Evolutionary conservation across 768 basidiomycete genomes (phyloP), one percentile per base, ranked within the genome.

Genomic region (Sutorius australiensis): DNA sequence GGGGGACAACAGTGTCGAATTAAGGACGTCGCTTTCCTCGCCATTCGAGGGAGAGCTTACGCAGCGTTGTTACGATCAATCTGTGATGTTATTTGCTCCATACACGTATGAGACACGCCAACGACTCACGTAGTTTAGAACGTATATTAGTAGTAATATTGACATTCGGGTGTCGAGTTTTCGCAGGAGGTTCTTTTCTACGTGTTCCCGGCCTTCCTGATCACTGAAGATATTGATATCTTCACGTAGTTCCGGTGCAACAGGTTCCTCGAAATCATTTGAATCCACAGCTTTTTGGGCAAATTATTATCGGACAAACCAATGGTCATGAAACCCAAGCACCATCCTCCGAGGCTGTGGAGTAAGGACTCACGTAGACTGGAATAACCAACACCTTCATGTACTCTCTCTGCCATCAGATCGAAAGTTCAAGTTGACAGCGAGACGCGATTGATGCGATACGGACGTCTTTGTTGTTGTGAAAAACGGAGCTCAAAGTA

Each of bases 11-110:
- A 11, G 17, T 7, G 37, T 44, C 33, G 16, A 14, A 33, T 40
- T 19, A 50, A 37, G 6, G 31, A 14, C 16, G 6, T 6, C 24
- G 17, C 16, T 36, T 34, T 21, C 10, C 27, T 42, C 16, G 32
- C 28, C 19, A 41, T 39, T 12, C 17, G 14, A 32, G n/a, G 50
- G 19, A 39, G 5, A 28, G 67, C 76, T 55, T 66, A 86, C 84
- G 79, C 73, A 32, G 77, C 84, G 61, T 87, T 87, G 61, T 87
- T 89, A 32, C 87, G 76, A 65, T 89, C 87, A 50, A 89, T 79
- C 79, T 86, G 46, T 24, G 10, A 16, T 10, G 27, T 53, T 11
- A 6, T 30, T 34, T 36, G 13, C 14, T 12, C 30, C 34, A 14
- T 46, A 39, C 53, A 40, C 33, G 30, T 19, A 17, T 10, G 6